phyloP scores from a whole-genome alignment of 1,284 basidiomycete species.

The Ceratobasidium sp. region DNA sequence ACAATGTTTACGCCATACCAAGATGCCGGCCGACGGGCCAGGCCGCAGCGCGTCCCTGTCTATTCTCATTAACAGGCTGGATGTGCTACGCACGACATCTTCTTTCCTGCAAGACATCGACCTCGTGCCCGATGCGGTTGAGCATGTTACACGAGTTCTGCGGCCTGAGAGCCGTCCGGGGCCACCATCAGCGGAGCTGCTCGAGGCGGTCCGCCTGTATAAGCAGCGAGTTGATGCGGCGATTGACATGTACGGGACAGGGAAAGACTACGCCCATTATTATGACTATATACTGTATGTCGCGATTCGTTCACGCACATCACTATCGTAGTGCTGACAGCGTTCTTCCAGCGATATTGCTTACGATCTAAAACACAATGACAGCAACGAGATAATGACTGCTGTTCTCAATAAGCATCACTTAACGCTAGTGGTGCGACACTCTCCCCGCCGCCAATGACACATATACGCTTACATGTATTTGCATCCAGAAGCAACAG shows the following conservation, averaged over 20 bases:
- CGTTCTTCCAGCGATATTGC: neutral
- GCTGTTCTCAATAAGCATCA: neutral
- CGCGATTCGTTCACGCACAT: neutral
- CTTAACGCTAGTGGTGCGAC: neutral
- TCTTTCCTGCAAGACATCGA: neutral
- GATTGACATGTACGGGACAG: neutral
- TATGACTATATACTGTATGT: neutral
- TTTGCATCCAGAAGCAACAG: neutral
- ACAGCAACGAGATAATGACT: neutral
- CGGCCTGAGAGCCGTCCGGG: neutral
- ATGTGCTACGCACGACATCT: too few species aligned
- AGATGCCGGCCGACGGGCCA: too few species aligned
- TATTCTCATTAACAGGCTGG: too few species aligned
- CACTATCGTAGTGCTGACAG: neutral
- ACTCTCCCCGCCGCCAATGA: too few species aligned
- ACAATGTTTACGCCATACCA: too few species aligned
- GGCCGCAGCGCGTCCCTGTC: too few species aligned
- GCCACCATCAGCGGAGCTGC: neutral
- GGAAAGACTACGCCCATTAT: neutral
- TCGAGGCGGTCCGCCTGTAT: neutral
- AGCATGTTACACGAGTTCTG: neutral
- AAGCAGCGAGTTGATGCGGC: neutral
- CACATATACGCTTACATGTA: too few species aligned
- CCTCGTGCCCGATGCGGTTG: neutral
- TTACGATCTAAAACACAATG: neutral